Evolutionary conservation across 2,329 filamentous ascomycete species (phyloP).

Genomic region (Cladophialophora yegresii): DNA sequence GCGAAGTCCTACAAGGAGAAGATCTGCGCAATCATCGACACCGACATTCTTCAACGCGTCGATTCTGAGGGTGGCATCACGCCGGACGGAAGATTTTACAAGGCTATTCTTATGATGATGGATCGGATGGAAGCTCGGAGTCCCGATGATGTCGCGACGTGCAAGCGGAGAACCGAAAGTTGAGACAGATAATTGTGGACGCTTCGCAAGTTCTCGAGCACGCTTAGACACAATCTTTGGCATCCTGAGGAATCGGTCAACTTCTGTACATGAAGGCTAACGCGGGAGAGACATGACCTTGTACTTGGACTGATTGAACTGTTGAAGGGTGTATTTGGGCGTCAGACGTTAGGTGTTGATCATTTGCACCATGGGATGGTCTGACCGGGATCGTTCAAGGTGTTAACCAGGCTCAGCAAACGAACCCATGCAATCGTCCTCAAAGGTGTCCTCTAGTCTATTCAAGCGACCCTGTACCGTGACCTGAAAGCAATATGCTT

Average conservation of each 20-base stretch:
- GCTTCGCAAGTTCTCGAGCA: neutral
- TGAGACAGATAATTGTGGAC: neutral
- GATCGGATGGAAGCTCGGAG: neutral
- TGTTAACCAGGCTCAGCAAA: neutral
- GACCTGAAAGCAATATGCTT: neutral
- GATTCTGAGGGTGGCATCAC: slow-evolving; percentile 23
- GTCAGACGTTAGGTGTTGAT: neutral
- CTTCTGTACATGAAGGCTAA: neutral
- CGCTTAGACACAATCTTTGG: neutral
- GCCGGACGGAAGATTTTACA: slow-evolving; percentile 19
- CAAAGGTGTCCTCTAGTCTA: neutral
- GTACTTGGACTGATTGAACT: neutral
- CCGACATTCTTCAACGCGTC: slow-evolving; percentile 21
- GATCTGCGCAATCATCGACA: slow-evolving; percentile 18
- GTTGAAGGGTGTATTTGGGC: neutral
- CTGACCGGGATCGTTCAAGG: neutral
- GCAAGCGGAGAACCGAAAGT: slow-evolving; percentile 1
- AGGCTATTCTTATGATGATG: slow-evolving; percentile 17
- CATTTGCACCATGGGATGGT: neutral
- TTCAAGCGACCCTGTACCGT: neutral
- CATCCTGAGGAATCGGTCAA: neutral
- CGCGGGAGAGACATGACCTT: neutral
- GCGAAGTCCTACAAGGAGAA: slow-evolving; percentile 12
- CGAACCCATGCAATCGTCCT: neutral
- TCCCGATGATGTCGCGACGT: neutral